Percentiles rank a stretch among this genome's conserved stretches.
These are phyloP conservation scores for Hanseniaspora thailandica DNA, from an alignment of 805 yeast species.

Conservation along the genomic window DNA sequence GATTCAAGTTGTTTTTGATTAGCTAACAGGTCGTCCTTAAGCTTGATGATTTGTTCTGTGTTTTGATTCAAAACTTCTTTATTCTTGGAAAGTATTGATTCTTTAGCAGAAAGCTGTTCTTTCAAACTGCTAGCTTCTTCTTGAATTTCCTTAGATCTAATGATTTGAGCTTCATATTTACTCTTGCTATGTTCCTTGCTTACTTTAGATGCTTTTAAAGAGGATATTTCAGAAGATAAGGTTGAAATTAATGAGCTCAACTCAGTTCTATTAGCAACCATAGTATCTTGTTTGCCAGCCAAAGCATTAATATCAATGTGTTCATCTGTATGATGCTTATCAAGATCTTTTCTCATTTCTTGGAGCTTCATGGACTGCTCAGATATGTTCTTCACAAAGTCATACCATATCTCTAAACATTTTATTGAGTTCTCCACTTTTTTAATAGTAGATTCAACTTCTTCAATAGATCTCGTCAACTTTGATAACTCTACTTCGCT, in stretches of 20 bases:
- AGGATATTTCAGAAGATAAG: neutral
- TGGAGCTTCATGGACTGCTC: neutral
- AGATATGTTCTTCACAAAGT: slow-evolving; percentile 25
- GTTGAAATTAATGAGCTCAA: neutral
- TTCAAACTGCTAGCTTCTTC: neutral
- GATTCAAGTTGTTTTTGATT: too few relatives aligned
- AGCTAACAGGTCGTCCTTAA: too few relatives aligned
- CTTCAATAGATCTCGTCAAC: slow-evolving; percentile 16
- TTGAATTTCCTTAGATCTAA: neutral
- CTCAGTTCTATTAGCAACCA: neutral
- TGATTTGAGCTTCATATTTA: neutral
- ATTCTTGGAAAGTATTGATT: neutral
- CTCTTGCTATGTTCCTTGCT: neutral
- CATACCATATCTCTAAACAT: slow-evolving; percentile 28
- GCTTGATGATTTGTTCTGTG: neutral
- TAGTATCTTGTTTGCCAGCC: neutral
- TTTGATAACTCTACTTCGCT: neutral
- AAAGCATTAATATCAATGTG: neutral
- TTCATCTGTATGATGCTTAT: neutral
- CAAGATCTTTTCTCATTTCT: neutral
- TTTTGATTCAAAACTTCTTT: neutral
- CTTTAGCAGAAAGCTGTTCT: neutral
- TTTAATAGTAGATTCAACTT: neutral
- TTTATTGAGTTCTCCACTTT: neutral
- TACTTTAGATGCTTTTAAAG: neutral